phyloP scores from a whole-genome alignment of 1,284 basidiomycete genomes.

The Mycena sp. region DNA sequence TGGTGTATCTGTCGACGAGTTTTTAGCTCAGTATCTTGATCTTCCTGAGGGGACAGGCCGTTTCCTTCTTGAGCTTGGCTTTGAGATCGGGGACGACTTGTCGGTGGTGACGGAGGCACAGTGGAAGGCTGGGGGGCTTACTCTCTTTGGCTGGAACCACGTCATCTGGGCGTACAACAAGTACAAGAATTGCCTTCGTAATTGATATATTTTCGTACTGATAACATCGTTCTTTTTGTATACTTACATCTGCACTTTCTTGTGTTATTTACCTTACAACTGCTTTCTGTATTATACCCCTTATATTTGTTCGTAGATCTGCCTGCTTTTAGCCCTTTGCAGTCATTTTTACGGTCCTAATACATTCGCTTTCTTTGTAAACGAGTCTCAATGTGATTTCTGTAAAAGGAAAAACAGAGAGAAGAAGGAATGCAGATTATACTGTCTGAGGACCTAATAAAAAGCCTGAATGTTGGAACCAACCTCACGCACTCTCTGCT shows the following conservation, averaged over 20 bases:
- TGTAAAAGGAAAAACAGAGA: too few species aligned
- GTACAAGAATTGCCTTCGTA: slow-evolving; percentile 1
- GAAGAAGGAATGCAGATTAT: too few species aligned
- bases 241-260: too few species aligned
- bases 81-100: not conserved
- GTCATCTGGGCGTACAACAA: not conserved
- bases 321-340: slow-evolving; percentile 7
- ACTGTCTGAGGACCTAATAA: too few species aligned
- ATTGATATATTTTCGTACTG: not conserved
- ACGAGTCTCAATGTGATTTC: too few species aligned
- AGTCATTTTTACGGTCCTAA: slow-evolving; percentile 2
- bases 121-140: not conserved
- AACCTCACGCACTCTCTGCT: too few species aligned
- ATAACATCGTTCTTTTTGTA: too few species aligned
- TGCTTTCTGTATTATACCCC: not conserved
- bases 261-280: too few species aligned
- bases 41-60: not conserved
- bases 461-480: too few species aligned
- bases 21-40: not conserved
- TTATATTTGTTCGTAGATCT: slow-evolving; percentile 4
- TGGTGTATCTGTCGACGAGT: slow-evolving; percentile 1
- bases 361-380: too few species aligned
- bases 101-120: not conserved
- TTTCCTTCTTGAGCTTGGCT: not conserved
- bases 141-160: not conserved